Conservation (phyloP, 495 filamentous ascomycete species). For the Penicillium ucsense region DNA sequence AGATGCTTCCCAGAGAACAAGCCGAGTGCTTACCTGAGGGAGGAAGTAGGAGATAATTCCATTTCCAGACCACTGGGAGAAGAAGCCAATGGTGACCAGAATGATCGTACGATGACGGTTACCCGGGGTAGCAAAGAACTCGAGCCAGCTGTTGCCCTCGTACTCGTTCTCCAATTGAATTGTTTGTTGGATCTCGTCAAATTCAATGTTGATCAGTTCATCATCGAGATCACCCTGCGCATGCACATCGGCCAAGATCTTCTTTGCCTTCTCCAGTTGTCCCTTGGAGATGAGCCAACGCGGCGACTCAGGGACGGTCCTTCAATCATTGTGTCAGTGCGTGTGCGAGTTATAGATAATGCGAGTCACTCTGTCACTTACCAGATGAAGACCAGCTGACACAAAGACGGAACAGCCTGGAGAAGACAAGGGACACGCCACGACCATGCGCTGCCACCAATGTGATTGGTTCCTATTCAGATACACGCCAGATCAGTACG, state of each 20-base stretch:
- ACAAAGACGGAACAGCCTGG: constrained; percentile 30
- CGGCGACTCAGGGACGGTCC: constrained; percentile 32
- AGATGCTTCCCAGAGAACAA: constrained; percentile 1
- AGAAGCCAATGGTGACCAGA: constrained; percentile 51
- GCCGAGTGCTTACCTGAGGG: constrained; percentile 18
- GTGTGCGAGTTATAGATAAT: too few relatives aligned
- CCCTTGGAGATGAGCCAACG: constrained; percentile 34
- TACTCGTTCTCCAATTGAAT: constrained; percentile 21
- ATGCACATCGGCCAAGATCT: constrained; percentile 24
- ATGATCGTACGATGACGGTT: constrained; percentile 53
- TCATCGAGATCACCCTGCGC: constrained; percentile 12
- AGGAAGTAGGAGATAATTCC: constrained; percentile 33
- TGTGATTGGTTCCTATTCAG: constrained; percentile 24
- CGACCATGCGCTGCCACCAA: constrained; percentile 30
- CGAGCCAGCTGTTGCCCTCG: constrained; percentile 23
- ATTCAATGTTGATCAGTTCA: constrained; percentile 17
- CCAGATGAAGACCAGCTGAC: constrained; percentile 34
- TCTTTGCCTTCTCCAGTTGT: constrained; percentile 23
- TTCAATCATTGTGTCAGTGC: constrained; percentile 16
- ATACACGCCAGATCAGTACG: constrained; percentile 29
- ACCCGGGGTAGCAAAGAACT: constrained; percentile 55
- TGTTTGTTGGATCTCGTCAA: constrained; percentile 17
- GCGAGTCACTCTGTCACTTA: neutral
- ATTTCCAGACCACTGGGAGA: constrained; percentile 37
- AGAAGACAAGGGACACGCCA: constrained; percentile 40